phyloP scores from a whole-genome alignment of 345 rosid genomes.

The Syzygium oleosum region DNA sequence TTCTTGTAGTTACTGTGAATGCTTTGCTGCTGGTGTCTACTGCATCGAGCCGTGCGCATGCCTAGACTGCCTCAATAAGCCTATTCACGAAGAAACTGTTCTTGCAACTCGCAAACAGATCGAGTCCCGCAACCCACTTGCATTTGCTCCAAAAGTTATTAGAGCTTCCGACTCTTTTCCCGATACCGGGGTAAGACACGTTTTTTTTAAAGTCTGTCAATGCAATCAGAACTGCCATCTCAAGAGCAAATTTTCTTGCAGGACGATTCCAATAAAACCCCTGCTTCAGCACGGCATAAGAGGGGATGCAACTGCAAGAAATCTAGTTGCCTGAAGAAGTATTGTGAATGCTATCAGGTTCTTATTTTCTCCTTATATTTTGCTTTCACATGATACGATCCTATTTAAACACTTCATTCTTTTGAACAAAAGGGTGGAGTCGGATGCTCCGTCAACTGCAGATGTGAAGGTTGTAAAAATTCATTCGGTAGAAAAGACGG shows the following conservation, averaged over 20 bases:
- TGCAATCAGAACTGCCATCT: neutral
- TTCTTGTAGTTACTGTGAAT: conserved; percentile 74
- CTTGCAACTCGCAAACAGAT: conserved; percentile 94
- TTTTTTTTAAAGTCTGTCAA: neutral
- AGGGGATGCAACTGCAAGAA: conserved; percentile 99
- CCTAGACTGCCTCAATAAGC: conserved; percentile 91
- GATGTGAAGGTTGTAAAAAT: conserved; percentile 98
- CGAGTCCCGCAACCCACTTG: conserved; percentile 94
- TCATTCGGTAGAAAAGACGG: conserved; percentile 93
- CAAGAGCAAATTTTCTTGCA: conserved; percentile 16
- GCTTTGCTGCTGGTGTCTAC: conserved; percentile 97
- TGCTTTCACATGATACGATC: neutral
- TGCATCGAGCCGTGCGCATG: conserved; percentile 94
- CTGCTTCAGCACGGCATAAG: conserved; percentile 94
- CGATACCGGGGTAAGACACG: conserved; percentile 49
- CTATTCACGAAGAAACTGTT: conserved; percentile 86
- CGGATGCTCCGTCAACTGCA: conserved; percentile 92
- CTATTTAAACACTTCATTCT: neutral
- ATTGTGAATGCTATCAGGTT: conserved; percentile 99
- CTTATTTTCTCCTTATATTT: neutral
- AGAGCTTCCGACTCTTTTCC: conserved; percentile 42
- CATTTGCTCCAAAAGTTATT: conserved; percentile 98
- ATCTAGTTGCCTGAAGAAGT: conserved; percentile 89
- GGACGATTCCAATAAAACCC: conserved; percentile 83
- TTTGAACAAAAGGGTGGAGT: conserved; percentile 63